Evolutionary conservation across 2,329 filamentous ascomycete genomes (phyloP), one percentile per base, ranked within the genome.

Genomic region (Cladophialophora yegresii): DNA sequence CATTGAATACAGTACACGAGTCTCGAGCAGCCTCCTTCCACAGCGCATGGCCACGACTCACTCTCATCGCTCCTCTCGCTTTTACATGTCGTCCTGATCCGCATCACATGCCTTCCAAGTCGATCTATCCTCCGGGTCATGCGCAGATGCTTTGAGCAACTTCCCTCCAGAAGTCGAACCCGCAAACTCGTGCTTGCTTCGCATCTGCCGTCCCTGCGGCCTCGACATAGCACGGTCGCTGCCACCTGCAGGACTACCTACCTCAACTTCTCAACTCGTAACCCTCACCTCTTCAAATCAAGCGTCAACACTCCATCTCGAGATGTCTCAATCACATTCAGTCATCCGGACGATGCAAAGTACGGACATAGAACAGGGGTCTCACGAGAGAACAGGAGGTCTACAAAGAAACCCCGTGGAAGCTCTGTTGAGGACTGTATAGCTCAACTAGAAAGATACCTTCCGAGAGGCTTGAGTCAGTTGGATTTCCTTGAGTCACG

Each of bases 381-480:
- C 49, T 45, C 33, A 54, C 49, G 16, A 43, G 51, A 51, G 26
- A 53, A 54, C 12, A 9, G 45, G 12, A 54, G 30, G 13, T 30
- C 54, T 30, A 26, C 23, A 33, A 26, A 67, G 1, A 57, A 58
- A 12, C 58, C 63, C n/a, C 56, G 73, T 26, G 67, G 70, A 56
- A 70, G 69, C 36, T n/a, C 58, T 58, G 70, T 71, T 1, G 66
- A 71, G 47, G 67, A 70, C 40, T 80, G 78, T 77, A 69, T 78
- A 36, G 63, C 70, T 7, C 66, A 70, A 55, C 60, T 80, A 50
- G 74, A 77, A 32, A 67, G 67, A 67, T 77, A 73, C 65, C 66
- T 79, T 23, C 73, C 74, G 26, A 66, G 62, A 22, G 58, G 70
- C 36, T 61, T 75, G 62, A 71, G 72, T 47, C 40, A 36, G 32